Base-by-base conservation (phyloP, 78 protist species). In the Tieghemostelium lacteum region DNA sequence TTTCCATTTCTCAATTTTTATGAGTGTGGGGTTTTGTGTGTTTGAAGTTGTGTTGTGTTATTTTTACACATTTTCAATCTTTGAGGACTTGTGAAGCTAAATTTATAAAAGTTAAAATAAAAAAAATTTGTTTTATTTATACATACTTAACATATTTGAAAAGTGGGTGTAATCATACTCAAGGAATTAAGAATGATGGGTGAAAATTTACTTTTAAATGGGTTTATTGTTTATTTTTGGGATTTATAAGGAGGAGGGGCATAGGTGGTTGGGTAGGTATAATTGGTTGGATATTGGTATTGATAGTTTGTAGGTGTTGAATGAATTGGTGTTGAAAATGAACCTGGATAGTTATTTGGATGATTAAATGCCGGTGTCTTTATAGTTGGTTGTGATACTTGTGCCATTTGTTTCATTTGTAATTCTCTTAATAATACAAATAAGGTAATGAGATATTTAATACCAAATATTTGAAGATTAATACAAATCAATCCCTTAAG, bases 381-480 rank as follows among this genome's bases (percentile, higher is more conserved):
- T 64, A 6, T 19, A 20, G 72, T 31, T 20, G 0, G 24, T 55
- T 55, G 62, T 20, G 20, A 22, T n/a, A 19, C 10, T 19, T 6
- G 10, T 7, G 42, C 31, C 2, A 20, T 20, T 71, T 71, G 52
- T 29, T 26, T 50, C 5, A 28, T 33, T 71, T 71, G 77, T 33
- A 71, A 71, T 2, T 71, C 77, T 52, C 31, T 71, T 17, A 71
- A 33, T 33, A 71, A 50, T 33, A 71, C 2, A 31, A 57, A 5
- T 17, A 71, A 52, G 20, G 77, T 50, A 10, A 71, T 52, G 16
- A 71, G 29, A 71, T 71, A 71, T 50, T 55, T 45, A 19, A 50
- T 50, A 22, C 77, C 77, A 52, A 71, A 71, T 54, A 71, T 42
- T 71, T 71, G 77, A 71, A 71, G 37, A 24, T 71, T 71, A 26